Evolutionary conservation across 1,284 basidiomycete species (phyloP), one percentile per base, ranked within the genome.

Genomic region (Puccinia sorghi): DNA sequence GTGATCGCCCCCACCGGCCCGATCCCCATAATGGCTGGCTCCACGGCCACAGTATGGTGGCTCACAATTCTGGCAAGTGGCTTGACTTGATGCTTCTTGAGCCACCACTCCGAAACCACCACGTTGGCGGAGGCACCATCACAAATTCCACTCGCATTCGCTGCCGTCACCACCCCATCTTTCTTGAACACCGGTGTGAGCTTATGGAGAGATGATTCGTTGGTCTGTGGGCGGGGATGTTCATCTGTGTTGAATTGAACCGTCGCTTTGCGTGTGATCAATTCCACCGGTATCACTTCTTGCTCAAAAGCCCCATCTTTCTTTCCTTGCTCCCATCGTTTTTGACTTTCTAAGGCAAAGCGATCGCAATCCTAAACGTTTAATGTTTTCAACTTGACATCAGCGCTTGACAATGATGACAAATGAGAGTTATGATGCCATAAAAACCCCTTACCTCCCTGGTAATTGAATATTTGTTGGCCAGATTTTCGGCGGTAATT

Each of bases 41-140:
- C 87, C 81, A 87, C 88, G 1, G 87, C 88, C 25, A 86, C 86
- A 81, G 87, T 86, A 46, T 86, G 86, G 82, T 87, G 88, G 64
- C 83, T 93, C 80, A 98, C 86, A 81, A 99, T 88, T 86, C 91
- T 93, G 61, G 96, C 95, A 25, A 98, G 86, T 54, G 96, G 96
- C 85, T 91, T 94, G 81, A 93, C 25, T 12, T 46, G 43, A 22
- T 41, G 39, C n/a, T 59, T 46, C 37, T 59, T 41, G 20, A 59
- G 43, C 48, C 43, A 57, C 37, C 32, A 39, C 54, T 93, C 93
- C 22, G 92, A 93, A 88, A 93, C 96, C 80, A 99, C 88, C 75
- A 99, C 90, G 82, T 98, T 88, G 20, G 96, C 96, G 61, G 93
- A 94, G n/a, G 95, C 97, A 84, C 96, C 96, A 84, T 99, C 97